Percentiles rank a stretch among this genome's conserved stretches.
These are phyloP conservation scores for Madurella mycetomatis DNA, from an alignment of 2,329 filamentous ascomycete species.

Conservation along the genomic window DNA sequence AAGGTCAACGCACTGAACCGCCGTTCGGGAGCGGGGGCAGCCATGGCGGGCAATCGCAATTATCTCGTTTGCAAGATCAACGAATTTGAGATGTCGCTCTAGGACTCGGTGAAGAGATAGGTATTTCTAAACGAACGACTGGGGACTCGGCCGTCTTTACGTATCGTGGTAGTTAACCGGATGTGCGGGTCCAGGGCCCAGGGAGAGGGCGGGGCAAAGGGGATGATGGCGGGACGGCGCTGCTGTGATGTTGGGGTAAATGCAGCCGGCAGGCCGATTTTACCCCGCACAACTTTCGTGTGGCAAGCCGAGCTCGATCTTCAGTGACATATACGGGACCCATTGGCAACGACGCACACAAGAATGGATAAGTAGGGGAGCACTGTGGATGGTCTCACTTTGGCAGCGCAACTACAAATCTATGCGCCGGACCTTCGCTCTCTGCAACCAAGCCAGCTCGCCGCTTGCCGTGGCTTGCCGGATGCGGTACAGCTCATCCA, in stretches of 20 bases:
- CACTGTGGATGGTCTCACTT: not conserved
- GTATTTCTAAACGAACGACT: not conserved
- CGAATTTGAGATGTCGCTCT: not conserved
- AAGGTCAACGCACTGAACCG: slow-evolving; percentile 19
- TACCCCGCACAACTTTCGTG: slow-evolving; percentile 18
- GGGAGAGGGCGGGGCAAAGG: not conserved
- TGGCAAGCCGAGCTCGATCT: slow-evolving; percentile 2
- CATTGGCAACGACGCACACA: too few species aligned
- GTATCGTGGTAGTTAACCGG: not conserved
- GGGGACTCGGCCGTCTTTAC: too few species aligned
- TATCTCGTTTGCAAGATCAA: too few species aligned
- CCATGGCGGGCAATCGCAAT: slow-evolving; percentile 13
- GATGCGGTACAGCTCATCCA: slow-evolving; percentile 62
- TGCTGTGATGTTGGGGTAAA: slow-evolving; percentile 11
- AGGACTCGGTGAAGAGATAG: not conserved
- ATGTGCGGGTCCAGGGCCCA: not conserved
- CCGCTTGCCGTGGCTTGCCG: slow-evolving; percentile 45
- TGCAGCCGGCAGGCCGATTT: slow-evolving; percentile 7
- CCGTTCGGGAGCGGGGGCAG: slow-evolving; percentile 17
- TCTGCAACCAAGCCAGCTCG: slow-evolving; percentile 46
- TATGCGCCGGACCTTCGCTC: slow-evolving; percentile 17
- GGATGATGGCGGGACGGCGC: slow-evolving; percentile 6
- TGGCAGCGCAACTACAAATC: not conserved
- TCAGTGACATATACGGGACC: too few species aligned
- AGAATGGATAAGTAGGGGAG: too few species aligned